phyloP scores from a whole-genome alignment of 495 filamentous ascomycete genomes.

The Ascobolus immersus region DNA sequence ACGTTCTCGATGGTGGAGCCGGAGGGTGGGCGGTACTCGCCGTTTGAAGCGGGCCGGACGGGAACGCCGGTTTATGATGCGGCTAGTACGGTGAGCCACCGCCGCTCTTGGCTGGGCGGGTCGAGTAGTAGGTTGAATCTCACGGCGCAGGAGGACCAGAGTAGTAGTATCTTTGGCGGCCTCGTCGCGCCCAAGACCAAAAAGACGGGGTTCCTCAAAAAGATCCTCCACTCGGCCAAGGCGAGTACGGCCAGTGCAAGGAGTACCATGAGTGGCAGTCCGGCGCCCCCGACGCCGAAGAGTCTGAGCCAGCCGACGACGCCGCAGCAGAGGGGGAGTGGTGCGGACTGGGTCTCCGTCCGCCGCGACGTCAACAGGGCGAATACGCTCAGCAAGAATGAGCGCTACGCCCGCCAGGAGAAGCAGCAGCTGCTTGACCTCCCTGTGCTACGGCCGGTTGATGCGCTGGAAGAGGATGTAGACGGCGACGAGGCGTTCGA shows the following conservation, averaged over 20 bases:
- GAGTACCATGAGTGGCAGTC: conserved; percentile 46
- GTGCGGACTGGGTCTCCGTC: conserved; percentile 82
- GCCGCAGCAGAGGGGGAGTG: conserved; percentile 17
- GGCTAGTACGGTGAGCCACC: no score
- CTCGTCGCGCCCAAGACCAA: conserved; percentile 69
- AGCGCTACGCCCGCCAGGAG: conserved; percentile 64
- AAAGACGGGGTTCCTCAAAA: conserved; percentile 88
- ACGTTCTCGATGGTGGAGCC: conserved; percentile 20
- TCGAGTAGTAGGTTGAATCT: no score
- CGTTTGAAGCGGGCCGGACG: no score
- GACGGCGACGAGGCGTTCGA: conserved; percentile 82
- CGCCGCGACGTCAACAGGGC: conserved; percentile 84
- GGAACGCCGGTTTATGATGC: no score
- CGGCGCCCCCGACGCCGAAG: conserved; percentile 22
- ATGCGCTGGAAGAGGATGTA: conserved; percentile 56
- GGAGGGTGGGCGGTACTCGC: no score
- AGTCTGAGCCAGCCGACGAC: conserved; percentile 24
- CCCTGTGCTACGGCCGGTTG: conserved; percentile 63
- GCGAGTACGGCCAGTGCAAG: conserved; percentile 75
- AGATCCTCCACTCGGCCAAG: conserved; percentile 82
- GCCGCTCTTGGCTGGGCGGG: no score
- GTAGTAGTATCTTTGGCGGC: conserved; percentile 58
- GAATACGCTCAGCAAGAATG: conserved; percentile 72
- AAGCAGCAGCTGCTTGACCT: conserved; percentile 87
- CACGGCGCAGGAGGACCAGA: no score